Evolutionary conservation across 2,329 filamentous ascomycete species (phyloP).

Genomic region (Ophiognomonia clavigignenti-juglandacearum): DNA sequence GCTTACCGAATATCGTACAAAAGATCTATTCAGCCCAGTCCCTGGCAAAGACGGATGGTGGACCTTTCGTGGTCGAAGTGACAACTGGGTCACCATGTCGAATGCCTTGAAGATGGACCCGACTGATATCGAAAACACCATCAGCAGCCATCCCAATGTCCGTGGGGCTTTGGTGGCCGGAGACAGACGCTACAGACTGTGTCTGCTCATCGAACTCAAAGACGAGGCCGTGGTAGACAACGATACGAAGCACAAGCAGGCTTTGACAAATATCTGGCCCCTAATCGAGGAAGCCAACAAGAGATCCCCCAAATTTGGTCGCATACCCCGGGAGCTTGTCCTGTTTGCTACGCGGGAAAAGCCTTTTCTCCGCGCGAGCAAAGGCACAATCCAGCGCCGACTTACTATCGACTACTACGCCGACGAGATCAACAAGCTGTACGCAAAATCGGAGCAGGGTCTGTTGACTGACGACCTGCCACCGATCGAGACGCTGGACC

Average conservation of each 20-base stretch:
- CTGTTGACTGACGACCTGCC: background rate
- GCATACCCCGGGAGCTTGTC: constrained; percentile 5
- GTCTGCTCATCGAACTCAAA: background rate
- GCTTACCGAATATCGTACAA: background rate
- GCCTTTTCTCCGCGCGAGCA: constrained; percentile 8
- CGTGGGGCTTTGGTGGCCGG: constrained; percentile 2
- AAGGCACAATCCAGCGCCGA: constrained; percentile 7
- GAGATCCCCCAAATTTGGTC: constrained; percentile 1
- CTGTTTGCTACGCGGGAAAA: constrained; percentile 4
- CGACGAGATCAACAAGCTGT: constrained; percentile 6
- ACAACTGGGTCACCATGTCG: constrained; percentile 27
- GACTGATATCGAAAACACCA: constrained; percentile 19
- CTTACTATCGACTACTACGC: constrained; percentile 3
- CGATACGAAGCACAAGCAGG: no score
- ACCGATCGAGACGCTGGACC: background rate
- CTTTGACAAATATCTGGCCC: constrained; percentile 1
- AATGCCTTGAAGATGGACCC: constrained; percentile 29
- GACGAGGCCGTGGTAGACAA: background rate
- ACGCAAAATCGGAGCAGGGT: background rate
- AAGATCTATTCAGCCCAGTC: background rate
- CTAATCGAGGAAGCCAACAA: constrained; percentile 5
- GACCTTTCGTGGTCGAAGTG: constrained; percentile 22
- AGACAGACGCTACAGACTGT: constrained; percentile 5
- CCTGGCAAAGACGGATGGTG: constrained; percentile 1
- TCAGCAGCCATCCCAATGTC: constrained; percentile 4